Evolutionary conservation across 192 early-diverging fungal genomes (phyloP).

Genomic region (Phlyctochytrium bullatum): DNA sequence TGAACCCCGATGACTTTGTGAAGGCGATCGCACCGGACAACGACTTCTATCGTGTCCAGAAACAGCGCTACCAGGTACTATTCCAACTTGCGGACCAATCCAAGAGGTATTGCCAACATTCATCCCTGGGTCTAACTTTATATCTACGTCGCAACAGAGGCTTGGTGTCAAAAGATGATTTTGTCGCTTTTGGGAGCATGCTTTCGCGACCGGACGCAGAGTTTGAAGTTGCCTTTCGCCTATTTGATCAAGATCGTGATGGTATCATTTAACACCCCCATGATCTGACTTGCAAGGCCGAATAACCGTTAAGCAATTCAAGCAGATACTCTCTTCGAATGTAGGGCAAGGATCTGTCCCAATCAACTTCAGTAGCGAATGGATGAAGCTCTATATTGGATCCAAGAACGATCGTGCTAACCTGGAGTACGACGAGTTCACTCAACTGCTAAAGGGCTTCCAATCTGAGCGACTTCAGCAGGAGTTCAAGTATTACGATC

Average conservation of each 20-base stretch:
- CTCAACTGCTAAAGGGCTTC: constrained; percentile 67
- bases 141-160: too few relatives aligned
- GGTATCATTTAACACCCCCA: constrained; percentile 25
- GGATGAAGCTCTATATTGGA: constrained; percentile 69
- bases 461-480: constrained; percentile 68
- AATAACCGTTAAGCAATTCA: constrained; percentile 68
- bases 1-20: background rate
- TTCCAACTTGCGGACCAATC: constrained; percentile 3
- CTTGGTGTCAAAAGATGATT: constrained; percentile 55
- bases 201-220: constrained; percentile 67
- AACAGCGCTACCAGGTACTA: background rate
- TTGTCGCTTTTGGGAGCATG: constrained; percentile 60
- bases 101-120: background rate
- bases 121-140: background rate
- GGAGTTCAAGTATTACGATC: constrained; percentile 70
- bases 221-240: constrained; percentile 68
- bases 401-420: constrained; percentile 49
- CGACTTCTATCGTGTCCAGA: background rate
- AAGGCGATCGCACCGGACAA: background rate
- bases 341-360: constrained; percentile 56
- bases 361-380: constrained; percentile 70
- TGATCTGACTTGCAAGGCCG: constrained; percentile 25
- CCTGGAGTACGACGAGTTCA: constrained; percentile 67
- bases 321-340: constrained; percentile 54
- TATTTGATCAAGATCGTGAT: constrained; percentile 60